Percentiles rank a stretch among this genome's conserved stretches.
phyloP scores from a whole-genome alignment of 305 asterid species.

The Caryopteris hybrid region DNA sequence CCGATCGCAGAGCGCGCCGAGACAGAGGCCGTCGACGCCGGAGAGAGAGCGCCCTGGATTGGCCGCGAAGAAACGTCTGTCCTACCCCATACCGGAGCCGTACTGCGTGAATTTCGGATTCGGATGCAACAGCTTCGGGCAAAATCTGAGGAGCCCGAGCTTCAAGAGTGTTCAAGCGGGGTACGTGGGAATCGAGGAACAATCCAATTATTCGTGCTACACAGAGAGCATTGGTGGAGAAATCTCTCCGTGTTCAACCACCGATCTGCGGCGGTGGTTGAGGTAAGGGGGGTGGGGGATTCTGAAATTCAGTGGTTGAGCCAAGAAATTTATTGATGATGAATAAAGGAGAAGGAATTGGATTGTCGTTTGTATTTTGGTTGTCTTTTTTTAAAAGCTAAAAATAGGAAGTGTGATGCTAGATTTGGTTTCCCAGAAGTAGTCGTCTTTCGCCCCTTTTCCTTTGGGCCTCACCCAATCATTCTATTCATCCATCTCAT shows the following conservation, averaged over 20 bases:
- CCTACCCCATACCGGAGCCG: constrained; percentile 65
- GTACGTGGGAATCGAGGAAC: constrained; percentile 75
- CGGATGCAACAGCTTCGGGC: constrained; percentile 30
- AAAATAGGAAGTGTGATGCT: constrained; percentile 13
- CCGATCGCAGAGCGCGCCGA: constrained; percentile 83
- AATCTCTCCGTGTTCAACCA: constrained; percentile 81
- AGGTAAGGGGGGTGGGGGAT: constrained; percentile 47
- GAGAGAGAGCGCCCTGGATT: constrained; percentile 63
- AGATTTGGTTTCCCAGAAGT: not conserved
- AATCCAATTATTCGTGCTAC: constrained; percentile 53
- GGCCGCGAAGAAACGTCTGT: constrained; percentile 63
- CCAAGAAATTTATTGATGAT: constrained; percentile 10
- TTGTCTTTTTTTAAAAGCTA: not conserved
- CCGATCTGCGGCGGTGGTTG: constrained; percentile 72
- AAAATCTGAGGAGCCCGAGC: constrained; percentile 72
- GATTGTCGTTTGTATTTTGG: not conserved
- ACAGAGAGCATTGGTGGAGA: constrained; percentile 82
- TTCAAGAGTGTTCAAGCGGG: constrained; percentile 84
- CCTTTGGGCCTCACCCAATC: too few relatives aligned
- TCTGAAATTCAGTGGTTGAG: too few relatives aligned
- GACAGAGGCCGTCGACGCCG: constrained; percentile 77
- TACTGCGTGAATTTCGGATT: constrained; percentile 36
- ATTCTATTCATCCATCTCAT: too few relatives aligned
- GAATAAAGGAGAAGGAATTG: not conserved
- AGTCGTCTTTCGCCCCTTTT: not conserved